A percentile compares a stretch with the other conserved stretches of the same genome.
phyloP scores from a whole-genome alignment of 139 green algal species.

The Tetraselmis chui region DNA sequence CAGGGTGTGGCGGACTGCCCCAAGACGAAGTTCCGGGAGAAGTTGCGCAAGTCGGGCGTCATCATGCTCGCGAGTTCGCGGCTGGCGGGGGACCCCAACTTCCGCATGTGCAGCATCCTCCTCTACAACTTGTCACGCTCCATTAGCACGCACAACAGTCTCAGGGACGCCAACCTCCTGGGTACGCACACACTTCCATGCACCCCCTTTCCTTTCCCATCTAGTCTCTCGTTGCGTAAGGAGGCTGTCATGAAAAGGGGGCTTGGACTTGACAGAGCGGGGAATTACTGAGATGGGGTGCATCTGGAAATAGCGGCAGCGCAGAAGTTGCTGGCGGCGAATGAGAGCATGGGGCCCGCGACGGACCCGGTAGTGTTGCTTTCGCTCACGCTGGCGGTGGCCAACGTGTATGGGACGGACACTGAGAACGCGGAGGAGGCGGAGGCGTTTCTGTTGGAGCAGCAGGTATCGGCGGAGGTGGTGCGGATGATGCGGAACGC shows the following conservation, averaged over 20 bases:
- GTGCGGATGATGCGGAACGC: not conserved
- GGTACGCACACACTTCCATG: not conserved
- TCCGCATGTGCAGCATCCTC: not conserved
- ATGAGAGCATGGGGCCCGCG: not conserved
- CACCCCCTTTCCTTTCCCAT: not conserved
- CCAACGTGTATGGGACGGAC: not conserved
- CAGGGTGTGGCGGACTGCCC: not conserved
- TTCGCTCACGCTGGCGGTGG: not conserved
- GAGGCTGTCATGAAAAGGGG: too few species aligned
- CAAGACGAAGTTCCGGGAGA: not conserved
- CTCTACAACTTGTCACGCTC: not conserved
- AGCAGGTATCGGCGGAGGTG: not conserved
- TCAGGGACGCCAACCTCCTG: not conserved
- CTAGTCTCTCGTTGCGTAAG: too few species aligned
- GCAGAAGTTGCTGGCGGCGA: not conserved
- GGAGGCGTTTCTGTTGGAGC: not conserved
- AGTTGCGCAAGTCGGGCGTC: not conserved
- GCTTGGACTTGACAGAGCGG: too few species aligned
- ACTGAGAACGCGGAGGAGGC: not conserved
- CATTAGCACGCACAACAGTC: not conserved
- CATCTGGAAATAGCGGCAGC: not conserved
- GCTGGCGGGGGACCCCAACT: not conserved
- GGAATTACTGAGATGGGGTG: too few species aligned
- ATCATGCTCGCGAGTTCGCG: not conserved
- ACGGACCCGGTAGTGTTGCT: not conserved